phyloP scores from a whole-genome alignment of 139 green algal genomes.

The Tetradesmus lagerheimii region DNA sequence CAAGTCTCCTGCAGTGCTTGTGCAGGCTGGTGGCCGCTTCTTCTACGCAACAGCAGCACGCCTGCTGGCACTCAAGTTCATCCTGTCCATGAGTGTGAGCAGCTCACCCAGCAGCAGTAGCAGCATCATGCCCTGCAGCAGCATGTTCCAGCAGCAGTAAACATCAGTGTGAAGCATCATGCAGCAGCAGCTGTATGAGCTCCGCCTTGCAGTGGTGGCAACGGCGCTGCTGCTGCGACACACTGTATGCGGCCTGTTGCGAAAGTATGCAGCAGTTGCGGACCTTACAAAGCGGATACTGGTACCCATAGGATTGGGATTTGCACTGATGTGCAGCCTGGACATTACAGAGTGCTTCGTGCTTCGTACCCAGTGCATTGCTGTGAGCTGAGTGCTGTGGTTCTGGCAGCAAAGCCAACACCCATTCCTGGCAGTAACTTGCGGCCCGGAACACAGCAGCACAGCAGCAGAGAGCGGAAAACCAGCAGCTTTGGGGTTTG shows the following conservation, averaged over 20 bases:
- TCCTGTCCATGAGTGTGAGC: constrained; percentile 94
- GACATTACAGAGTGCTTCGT: too few species aligned
- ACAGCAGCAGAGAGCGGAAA: neutral
- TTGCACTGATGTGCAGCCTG: too few species aligned
- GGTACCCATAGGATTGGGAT: too few species aligned
- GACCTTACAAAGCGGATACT: too few species aligned
- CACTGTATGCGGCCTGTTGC: too few species aligned
- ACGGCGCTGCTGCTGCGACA: too few species aligned
- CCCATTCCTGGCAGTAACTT: too few species aligned
- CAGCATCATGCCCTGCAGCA: neutral
- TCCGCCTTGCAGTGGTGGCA: too few species aligned
- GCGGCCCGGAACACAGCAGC: too few species aligned
- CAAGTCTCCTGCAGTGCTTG: constrained; percentile 97
- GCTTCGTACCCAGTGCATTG: too few species aligned
- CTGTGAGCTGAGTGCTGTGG: too few species aligned
- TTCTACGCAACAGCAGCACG: constrained; percentile 97
- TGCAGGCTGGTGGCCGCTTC: constrained; percentile 97
- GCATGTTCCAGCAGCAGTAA: neutral
- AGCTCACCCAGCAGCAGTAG: neutral
- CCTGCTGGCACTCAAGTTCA: constrained; percentile 97
- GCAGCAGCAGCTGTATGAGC: neutral
- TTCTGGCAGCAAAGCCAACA: too few species aligned
- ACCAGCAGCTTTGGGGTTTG: neutral
- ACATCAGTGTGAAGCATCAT: neutral
- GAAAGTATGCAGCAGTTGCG: neutral